Evolutionary conservation across 768 basidiomycete genomes (phyloP), one percentile per base, ranked within the genome.

Genomic region (Russula ochroleuca): DNA sequence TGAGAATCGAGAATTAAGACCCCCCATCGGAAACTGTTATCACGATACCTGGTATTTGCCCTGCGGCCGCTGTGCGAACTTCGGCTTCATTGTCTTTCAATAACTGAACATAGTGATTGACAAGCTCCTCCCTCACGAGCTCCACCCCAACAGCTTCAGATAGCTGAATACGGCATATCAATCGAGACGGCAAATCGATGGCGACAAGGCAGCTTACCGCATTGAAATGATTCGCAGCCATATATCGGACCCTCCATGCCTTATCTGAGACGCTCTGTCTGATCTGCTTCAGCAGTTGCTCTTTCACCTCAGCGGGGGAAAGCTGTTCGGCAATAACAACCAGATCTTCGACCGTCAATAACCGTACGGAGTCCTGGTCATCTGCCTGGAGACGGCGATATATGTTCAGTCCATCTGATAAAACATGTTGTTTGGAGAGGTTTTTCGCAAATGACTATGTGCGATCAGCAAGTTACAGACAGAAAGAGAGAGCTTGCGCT

Each of bases 21-120:
- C 62, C 68, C 57, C 41, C 65, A 66, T 63, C n/a, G 25, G 33
- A 51, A 43, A 57, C 19, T 31, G 52, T 48, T 28, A 59, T 37
- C 38, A 17, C 60, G 62, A 67, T 73, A 95, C 96, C 96, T 75
- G 97, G 97, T 67, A 99, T 92, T 75, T 98, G 97, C 43, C 92
- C 92, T 43, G 96, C 87, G 57, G 90, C 94, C 48, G 97, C 96
- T 55, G 95, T 98, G 67, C 95, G 86, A 47, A 98, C 97, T 76
- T 99, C 97, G 21, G 97, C 97, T 76, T 99, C 97, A 70, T 96
- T 96, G 72, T 99, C 97, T 75, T 98, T 98, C 72, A 99, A 78
- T 61, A 99, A 80, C 63, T 91, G 87, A 7, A 98, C 93, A 74
- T 89, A 98, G 66, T 96, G 94, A 33, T 85, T 85, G 67, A 95